phyloP scores from a whole-genome alignment of 805 yeast species.

The Lachancea dasiensis region DNA sequence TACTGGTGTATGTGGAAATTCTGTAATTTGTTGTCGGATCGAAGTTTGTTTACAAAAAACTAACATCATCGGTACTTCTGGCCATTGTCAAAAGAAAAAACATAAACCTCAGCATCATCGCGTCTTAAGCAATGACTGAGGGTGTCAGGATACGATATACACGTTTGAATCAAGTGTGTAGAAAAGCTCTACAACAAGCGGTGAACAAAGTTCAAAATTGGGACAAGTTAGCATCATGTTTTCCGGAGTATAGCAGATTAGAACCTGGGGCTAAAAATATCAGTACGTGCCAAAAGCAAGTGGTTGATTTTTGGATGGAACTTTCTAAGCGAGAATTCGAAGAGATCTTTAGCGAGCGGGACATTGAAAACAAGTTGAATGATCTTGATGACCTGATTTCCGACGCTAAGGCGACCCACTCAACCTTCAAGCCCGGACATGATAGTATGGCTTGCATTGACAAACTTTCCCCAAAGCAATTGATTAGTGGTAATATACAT shows the following conservation, averaged over 20 bases:
- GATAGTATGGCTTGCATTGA: slow-evolving; percentile 15
- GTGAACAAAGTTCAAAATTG: slow-evolving; percentile 41
- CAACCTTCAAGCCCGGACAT: slow-evolving; percentile 5
- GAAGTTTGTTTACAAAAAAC: too few species aligned
- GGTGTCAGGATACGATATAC: slow-evolving; percentile 39
- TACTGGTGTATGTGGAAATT: too few species aligned
- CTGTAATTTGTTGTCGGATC: too few species aligned
- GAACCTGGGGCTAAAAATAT: slow-evolving; percentile 42
- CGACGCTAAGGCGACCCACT: slow-evolving; percentile 29
- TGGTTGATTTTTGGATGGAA: slow-evolving; percentile 45
- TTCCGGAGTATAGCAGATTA: slow-evolving; percentile 45
- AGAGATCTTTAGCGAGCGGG: slow-evolving; percentile 44
- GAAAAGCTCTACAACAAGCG: slow-evolving; percentile 50
- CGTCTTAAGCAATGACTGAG: slow-evolving; percentile 4
- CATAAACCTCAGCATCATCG: too few species aligned
- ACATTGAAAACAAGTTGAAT: slow-evolving; percentile 33
- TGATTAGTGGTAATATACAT: slow-evolving; percentile 24
- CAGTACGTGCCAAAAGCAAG: slow-evolving; percentile 46
- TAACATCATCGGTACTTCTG: too few species aligned
- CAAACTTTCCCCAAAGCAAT: slow-evolving; percentile 22
- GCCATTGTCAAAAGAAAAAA: too few species aligned
- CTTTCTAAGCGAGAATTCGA: slow-evolving; percentile 49
- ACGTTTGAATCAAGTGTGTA: slow-evolving; percentile 44
- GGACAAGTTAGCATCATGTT: slow-evolving; percentile 49
- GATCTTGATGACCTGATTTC: slow-evolving; percentile 36